phyloP scores from a whole-genome alignment of 495 filamentous ascomycete genomes.

The Aspergillus steynii region DNA sequence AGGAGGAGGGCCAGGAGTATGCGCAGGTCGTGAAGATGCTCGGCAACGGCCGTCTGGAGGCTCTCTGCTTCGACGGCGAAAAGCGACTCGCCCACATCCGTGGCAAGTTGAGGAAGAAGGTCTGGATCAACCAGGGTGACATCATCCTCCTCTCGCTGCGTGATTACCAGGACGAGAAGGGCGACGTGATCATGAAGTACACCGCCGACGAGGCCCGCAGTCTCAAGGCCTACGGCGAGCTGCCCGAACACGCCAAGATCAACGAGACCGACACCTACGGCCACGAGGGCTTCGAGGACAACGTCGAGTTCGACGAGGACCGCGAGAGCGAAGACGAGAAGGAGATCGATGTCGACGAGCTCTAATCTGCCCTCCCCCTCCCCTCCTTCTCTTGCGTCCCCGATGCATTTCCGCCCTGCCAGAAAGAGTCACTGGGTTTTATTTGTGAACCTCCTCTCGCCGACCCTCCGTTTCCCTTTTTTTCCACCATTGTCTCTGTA shows the following conservation, averaged over 20 bases:
- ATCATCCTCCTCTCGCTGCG: constrained; percentile 96
- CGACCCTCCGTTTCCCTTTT: constrained; percentile 32
- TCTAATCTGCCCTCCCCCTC: constrained; percentile 41
- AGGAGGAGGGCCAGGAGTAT: constrained; percentile 99
- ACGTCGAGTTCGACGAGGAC: constrained; percentile 63
- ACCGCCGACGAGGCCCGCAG: constrained; percentile 93
- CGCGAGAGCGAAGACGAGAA: constrained; percentile 58
- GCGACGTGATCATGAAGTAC: constrained; percentile 99
- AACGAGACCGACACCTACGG: constrained; percentile 97
- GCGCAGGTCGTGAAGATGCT: constrained; percentile 99
- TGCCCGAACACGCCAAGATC: constrained; percentile 98
- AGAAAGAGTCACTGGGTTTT: constrained; percentile 35
- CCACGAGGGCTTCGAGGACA: constrained; percentile 59
- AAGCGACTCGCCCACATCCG: constrained; percentile 54
- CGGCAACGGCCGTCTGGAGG: constrained; percentile 95
- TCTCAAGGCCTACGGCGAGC: constrained; percentile 93
- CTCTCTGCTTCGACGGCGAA: constrained; percentile 94
- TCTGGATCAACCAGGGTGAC: constrained; percentile 98
- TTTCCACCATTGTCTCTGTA: constrained; percentile 16
- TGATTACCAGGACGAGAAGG: constrained; percentile 99
- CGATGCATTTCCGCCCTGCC: constrained; percentile 35
- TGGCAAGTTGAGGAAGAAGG: constrained; percentile 97
- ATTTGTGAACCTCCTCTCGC: constrained; percentile 14
- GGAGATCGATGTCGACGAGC: constrained; percentile 62
- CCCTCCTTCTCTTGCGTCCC: constrained; percentile 20